Evolutionary conservation across 805 yeast genomes (phyloP), one percentile per base, ranked within the genome.

Genomic region (Candida broadrunensis): DNA sequence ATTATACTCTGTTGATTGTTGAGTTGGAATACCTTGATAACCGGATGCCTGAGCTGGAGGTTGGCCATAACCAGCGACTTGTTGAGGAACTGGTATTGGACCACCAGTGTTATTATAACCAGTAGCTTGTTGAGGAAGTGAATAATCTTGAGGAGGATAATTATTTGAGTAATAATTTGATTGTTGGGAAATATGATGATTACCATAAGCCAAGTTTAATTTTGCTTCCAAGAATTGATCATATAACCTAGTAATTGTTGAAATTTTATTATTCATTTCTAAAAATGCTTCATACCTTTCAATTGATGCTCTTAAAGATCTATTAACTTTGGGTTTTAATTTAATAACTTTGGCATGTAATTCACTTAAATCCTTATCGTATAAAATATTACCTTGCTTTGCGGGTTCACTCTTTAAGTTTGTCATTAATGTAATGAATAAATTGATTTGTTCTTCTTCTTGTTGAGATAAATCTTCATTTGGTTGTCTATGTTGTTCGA

Each of bases 251-350:
- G 81, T 77, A 24, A 88, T 82, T 4, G 88, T 81, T 40, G 85
- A 82, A 40, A 89, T 75, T 52, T 89, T 88, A 36, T 84, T 77
- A 62, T 85, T 88, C 78, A 86, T 70, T 36, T 85, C 87, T 47
- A 85, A 74, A 46, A 82, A 74, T 16, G 64, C 60, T 38, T 88
- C 91, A 52, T 88, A 78, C 48, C 77, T 81, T 27, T 75, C 73
- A 24, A 75, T 72, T 2, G 87, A 70, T 21, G 74, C 77, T 34
- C 78, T 72, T 23, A 86, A 61, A 12, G 83, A 75, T 33, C 70
- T 69, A 41, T 82, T 81, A 33, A 88, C 58, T 51, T 84, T 88
- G 3, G 96, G 93, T 43, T 83, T 79, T 39, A 85, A 58, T 9
- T 74, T 69, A 17, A 78, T 61, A 3, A 88, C 78, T 34, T 77